Evolutionary conservation across 2,329 filamentous ascomycete species (phyloP), one percentile per base, ranked within the genome.

Genomic region (Pyrenophora tritici-repentis): DNA sequence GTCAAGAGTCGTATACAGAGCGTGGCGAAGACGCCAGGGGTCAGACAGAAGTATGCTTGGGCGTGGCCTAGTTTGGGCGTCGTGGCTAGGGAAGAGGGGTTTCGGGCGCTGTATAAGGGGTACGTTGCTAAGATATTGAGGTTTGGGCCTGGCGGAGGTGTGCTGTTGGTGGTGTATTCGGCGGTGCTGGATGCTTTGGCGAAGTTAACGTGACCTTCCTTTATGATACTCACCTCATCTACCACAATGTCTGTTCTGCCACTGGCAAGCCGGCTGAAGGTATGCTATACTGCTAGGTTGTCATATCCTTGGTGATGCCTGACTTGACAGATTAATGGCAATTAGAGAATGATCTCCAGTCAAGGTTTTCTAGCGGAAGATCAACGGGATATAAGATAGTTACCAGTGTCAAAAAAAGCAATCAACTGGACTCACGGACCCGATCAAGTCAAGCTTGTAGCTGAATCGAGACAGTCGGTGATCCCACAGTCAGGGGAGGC

Each of bases 1-100:
- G 63, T 70, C 16, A 70, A 70, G 56, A 67, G 64, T 56, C 54
- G 65, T 18, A 68, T 70, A 42, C 66, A 70, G 48, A 68, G 65
- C 29, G 64, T 67, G n/a, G 65, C 64, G 2, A 67, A 61, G 41
- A 56, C 63, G 4, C 36, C 53, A 10, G 63, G 66, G 4, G 58
- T 62, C n/a, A 60, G 48, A 38, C 48, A 26, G 5, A 68, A 66
- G 53, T 70, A 68, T 55, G 55, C 58, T 22, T 70, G 65, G 65
- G 66, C 62, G 24, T 70, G 65, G 63, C 65, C 63, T 12, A 67
- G 64, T 36, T 48, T 70, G 39, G 56, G 50, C 4, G 47, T 68
- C 10, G 54, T 70, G 2, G 61, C 63, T 12, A 62, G 57, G 39
- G 66, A 70, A 37, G 66, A 70, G 38, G 66, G 65, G 2, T 53